These are phyloP conservation scores for Fonsecaea pedrosoi DNA, from an alignment of 2,329 filamentous ascomycete species.

Conservation along the genomic window DNA sequence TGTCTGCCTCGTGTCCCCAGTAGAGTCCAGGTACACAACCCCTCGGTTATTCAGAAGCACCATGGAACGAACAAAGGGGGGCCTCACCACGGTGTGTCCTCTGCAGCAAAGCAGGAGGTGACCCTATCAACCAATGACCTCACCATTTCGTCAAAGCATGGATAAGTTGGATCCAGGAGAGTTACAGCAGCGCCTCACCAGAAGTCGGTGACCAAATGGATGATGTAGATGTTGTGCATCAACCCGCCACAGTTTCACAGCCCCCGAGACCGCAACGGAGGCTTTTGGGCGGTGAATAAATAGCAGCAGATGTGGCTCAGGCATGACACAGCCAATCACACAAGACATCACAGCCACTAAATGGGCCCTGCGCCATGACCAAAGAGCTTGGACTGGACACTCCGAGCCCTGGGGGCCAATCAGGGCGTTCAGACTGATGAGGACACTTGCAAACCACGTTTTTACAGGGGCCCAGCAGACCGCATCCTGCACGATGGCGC, in stretches of 20 bases:
- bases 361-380: conserved; percentile 24
- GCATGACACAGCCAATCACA: conserved; percentile 18
- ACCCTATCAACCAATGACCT: conserved; percentile 10
- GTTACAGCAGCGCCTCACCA: conserved; percentile 17
- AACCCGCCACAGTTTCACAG: conserved; percentile 13
- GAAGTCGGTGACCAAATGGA: conserved; percentile 17
- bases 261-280: conserved; percentile 5
- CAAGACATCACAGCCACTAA: conserved; percentile 1
- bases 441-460: conserved; percentile 28
- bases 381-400: conserved; percentile 19
- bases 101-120: neutral
- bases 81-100: neutral
- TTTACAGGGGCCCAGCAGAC: conserved; percentile 26
- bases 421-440: neutral
- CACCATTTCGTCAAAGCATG: conserved; percentile 13
- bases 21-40: neutral
- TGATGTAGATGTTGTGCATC: conserved; percentile 18
- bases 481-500: conserved; percentile 37
- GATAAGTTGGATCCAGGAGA: conserved; percentile 3
- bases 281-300: conserved; percentile 29
- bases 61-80: neutral
- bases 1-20: neutral
- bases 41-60: neutral
- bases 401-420: conserved; percentile 25
- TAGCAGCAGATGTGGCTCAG: conserved; percentile 30